Conservation (phyloP, 1,284 basidiomycete genomes). For the Heterobasidion occidentale region DNA sequence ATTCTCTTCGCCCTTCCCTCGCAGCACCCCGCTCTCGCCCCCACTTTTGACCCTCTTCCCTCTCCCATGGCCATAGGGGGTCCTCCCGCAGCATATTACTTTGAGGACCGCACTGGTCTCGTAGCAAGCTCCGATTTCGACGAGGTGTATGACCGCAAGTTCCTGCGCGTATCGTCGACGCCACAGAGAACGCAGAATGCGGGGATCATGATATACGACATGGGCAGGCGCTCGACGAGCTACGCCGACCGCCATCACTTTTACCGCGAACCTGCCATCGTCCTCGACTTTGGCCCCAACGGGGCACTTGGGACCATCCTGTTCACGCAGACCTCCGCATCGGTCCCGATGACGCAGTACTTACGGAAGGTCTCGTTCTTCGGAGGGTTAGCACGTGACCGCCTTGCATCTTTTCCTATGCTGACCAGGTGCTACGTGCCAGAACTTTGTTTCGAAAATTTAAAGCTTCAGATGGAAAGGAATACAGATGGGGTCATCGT, state of each 20-base stretch:
- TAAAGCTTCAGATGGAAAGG: conserved; percentile 51
- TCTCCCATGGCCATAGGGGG: conserved; percentile 20
- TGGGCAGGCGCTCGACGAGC: conserved; percentile 52
- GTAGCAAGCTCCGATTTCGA: conserved; percentile 54
- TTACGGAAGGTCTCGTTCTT: conserved; percentile 54
- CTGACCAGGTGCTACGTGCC: not conserved
- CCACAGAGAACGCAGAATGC: conserved; percentile 23
- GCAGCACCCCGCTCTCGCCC: not conserved
- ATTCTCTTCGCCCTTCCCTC: not conserved
- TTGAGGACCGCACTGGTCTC: conserved; percentile 65
- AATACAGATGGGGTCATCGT: conserved; percentile 57
- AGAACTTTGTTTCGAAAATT: conserved; percentile 63
- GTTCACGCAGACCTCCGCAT: conserved; percentile 32
- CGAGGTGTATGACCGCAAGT: conserved; percentile 67
- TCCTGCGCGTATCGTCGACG: conserved; percentile 47
- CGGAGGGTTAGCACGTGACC: conserved; percentile 39
- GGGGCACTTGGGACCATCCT: conserved; percentile 49
- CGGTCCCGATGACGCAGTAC: conserved; percentile 52
- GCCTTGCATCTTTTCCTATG: not conserved
- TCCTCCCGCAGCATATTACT: conserved; percentile 39
- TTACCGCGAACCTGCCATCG: conserved; percentile 39
- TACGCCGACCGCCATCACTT: conserved; percentile 43
- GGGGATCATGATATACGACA: conserved; percentile 43
- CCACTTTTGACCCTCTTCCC: not conserved
- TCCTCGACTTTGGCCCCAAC: conserved; percentile 49